Conservation (phyloP, 139 green algal genomes). For the Zygnema circumcarinatum region DNA sequence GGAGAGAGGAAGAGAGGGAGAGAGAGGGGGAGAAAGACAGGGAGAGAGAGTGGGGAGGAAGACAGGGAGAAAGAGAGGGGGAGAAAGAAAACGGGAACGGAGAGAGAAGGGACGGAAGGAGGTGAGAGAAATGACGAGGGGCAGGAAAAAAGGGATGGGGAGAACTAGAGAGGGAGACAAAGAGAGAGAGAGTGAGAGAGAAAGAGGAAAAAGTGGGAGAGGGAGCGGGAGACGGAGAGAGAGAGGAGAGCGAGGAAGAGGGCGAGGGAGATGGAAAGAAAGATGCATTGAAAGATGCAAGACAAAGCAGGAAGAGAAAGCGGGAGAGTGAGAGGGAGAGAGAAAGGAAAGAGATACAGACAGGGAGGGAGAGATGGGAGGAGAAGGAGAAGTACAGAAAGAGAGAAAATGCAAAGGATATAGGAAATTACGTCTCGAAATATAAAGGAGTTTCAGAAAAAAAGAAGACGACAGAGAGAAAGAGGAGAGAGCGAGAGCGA, state of each 20-base stretch:
- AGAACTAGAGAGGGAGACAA: not conserved
- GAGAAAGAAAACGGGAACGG: slow-evolving; percentile 10
- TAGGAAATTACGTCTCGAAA: no score
- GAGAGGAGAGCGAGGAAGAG: not conserved
- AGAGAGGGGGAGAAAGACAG: slow-evolving; percentile 32
- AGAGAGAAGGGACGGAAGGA: slow-evolving; percentile 6
- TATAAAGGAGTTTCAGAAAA: not conserved
- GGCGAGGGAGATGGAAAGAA: not conserved
- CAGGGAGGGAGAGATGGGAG: not conserved
- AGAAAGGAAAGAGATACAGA: not conserved
- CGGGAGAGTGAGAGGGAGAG: not conserved
- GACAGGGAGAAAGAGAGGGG: slow-evolving; percentile 8
- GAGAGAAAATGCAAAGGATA: no score
- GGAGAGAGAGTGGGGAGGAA: slow-evolving; percentile 9
- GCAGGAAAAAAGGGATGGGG: not conserved
- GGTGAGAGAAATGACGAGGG: not conserved
- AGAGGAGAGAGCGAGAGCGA: no score
- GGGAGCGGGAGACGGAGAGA: not conserved
- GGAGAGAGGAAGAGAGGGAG: slow-evolving; percentile 5
- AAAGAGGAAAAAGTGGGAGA: not conserved
- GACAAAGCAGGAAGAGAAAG: not conserved
- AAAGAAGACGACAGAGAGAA: no score
- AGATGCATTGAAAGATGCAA: no score
- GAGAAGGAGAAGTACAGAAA: not conserved
- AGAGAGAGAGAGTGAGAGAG: not conserved